These are phyloP conservation scores for Lepidium aucheri DNA, from an alignment of 345 rosid species.

Conservation along the genomic window DNA sequence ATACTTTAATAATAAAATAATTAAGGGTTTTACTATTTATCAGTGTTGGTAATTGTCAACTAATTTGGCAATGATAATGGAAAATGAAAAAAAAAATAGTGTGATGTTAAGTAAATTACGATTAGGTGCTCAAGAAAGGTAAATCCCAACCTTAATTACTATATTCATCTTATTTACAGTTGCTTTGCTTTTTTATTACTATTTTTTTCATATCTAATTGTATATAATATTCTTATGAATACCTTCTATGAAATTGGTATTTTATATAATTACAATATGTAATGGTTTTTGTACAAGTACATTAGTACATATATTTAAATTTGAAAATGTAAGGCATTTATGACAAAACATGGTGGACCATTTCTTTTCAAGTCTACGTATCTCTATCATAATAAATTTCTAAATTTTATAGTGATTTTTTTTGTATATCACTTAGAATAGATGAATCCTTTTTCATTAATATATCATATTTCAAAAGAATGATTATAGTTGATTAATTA, in stretches of 20 bases:
- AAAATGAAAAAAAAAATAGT: background rate
- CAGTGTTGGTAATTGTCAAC: background rate
- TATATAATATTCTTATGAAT: background rate
- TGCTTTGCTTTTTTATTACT: background rate
- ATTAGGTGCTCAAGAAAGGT: conserved; percentile 15
- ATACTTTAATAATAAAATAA: background rate
- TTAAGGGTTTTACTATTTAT: background rate
- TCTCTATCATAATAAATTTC: conserved; percentile 1
- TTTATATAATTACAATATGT: background rate
- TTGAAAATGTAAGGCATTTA: conserved; percentile 18
- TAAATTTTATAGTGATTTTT: background rate
- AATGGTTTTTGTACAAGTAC: conserved; percentile 3
- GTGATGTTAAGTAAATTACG: background rate
- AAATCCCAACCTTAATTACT: conserved; percentile 11
- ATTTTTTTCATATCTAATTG: background rate
- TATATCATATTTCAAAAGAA: background rate
- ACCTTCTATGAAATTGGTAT: background rate
- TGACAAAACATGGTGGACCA: conserved; percentile 25
- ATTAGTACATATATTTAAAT: conserved; percentile 1
- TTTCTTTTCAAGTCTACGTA: conserved; percentile 15
- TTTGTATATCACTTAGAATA: background rate
- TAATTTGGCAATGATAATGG: conserved; percentile 3
- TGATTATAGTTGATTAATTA: too few species aligned
- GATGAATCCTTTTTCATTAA: too few species aligned
- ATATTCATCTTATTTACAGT: background rate